Conservation (phyloP, 148 eudicot species). For the Diospyros kaki region DNA sequence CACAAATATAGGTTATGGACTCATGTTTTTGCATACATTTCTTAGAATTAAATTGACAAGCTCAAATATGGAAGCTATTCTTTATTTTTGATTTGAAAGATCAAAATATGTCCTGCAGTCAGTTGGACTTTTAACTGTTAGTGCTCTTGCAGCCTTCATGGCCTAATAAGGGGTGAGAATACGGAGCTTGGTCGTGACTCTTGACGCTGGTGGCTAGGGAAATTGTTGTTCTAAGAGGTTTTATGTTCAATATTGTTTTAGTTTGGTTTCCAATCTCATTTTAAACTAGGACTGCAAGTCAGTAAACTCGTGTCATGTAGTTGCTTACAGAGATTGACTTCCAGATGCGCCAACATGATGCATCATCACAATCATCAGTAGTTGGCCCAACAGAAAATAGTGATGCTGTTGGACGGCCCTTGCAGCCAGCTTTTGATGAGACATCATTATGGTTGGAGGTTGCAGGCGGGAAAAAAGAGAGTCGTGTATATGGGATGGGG, state of each 20-base stretch:
- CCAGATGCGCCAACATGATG: too few species aligned
- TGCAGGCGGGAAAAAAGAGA: too few species aligned
- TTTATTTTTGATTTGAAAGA: not conserved
- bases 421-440: too few species aligned
- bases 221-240: constrained; percentile 2
- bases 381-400: too few species aligned
- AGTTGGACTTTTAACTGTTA: not conserved
- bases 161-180: constrained; percentile 92
- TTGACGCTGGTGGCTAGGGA: constrained; percentile 99
- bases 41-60: not conserved
- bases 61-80: not conserved
- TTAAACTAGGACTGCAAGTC: constrained; percentile 1
- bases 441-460: too few species aligned
- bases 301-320: not conserved
- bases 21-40: not conserved
- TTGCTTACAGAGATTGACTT: constrained; percentile 2
- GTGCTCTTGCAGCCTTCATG: constrained; percentile 75
- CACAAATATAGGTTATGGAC: not conserved
- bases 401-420: too few species aligned
- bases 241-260: not conserved
- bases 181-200: constrained; percentile 99
- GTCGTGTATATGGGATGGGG: too few species aligned
- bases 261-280: not conserved
- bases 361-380: too few species aligned
- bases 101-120: not conserved